A percentile compares a stretch with the other conserved stretches of the same genome.
phyloP scores from a whole-genome alignment of 2,329 filamentous ascomycete genomes.

The Dryadomyces sulphureus region DNA sequence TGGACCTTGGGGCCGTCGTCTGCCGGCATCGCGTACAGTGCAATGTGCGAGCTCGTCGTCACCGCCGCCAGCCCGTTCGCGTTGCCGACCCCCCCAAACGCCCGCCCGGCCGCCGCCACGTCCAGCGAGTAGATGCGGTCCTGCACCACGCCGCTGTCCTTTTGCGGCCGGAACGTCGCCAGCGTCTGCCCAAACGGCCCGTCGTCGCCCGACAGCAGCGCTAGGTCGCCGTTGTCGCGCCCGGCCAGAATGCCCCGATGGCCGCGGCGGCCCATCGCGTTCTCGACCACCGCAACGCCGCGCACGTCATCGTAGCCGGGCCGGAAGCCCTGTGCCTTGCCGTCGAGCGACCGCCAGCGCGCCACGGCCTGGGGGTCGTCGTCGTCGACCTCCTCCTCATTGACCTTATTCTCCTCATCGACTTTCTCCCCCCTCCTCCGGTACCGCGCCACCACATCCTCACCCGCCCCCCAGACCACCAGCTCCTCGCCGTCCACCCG shows the following conservation, averaged over 20 bases:
- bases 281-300: slow-evolving; percentile 27
- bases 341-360: slow-evolving; percentile 24
- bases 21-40: slow-evolving; percentile 19
- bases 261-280: slow-evolving; percentile 11
- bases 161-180: slow-evolving; percentile 26
- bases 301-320: slow-evolving; percentile 35
- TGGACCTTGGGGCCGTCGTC: background rate
- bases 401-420: background rate
- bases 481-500: slow-evolving; percentile 24
- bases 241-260: slow-evolving; percentile 27
- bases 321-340: slow-evolving; percentile 22
- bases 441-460: slow-evolving; percentile 31
- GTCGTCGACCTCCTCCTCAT: slow-evolving; percentile 1
- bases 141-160: slow-evolving; percentile 34
- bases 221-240: slow-evolving; percentile 33
- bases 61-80: slow-evolving; percentile 16
- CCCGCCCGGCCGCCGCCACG: slow-evolving; percentile 1
- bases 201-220: slow-evolving; percentile 25
- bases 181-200: slow-evolving; percentile 6
- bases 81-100: background rate
- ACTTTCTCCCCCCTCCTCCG: slow-evolving; percentile 13
- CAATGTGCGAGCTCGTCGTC: slow-evolving; percentile 16
- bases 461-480: slow-evolving; percentile 34
- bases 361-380: background rate
- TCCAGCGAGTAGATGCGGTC: slow-evolving; percentile 21